These are phyloP conservation scores for Phytophthora pini DNA, from an alignment of 352 stramenopile species.

Conservation along the genomic window DNA sequence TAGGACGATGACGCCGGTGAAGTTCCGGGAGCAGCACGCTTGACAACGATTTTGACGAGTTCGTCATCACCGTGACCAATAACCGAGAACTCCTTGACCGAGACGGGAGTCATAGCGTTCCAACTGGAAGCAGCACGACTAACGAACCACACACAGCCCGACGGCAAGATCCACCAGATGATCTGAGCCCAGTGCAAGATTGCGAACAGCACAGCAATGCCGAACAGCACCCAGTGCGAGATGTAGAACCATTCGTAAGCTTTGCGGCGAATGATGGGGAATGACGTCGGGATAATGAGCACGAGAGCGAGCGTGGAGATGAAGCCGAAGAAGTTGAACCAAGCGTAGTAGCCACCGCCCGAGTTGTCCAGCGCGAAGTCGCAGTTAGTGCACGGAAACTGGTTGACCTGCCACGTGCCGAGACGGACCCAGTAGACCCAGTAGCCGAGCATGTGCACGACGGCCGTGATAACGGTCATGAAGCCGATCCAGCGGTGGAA, in stretches of 20 bases:
- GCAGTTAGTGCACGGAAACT: constrained; percentile 59
- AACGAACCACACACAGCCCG: constrained; percentile 61
- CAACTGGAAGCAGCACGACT: constrained; percentile 52
- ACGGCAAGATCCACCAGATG: constrained; percentile 64
- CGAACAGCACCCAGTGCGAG: constrained; percentile 63
- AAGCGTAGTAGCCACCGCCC: constrained; percentile 58
- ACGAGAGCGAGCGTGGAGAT: constrained; percentile 54
- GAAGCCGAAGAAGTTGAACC: constrained; percentile 69
- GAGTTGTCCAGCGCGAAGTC: constrained; percentile 50
- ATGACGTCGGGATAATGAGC: constrained; percentile 62
- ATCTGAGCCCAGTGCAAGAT: constrained; percentile 69
- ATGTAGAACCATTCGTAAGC: constrained; percentile 70
- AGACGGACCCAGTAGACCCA: constrained; percentile 55
- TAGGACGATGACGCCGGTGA: constrained; percentile 36
- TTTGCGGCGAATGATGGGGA: constrained; percentile 59
- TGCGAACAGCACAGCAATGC: constrained; percentile 57
- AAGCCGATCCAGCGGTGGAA: constrained; percentile 72
- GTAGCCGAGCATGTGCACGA: constrained; percentile 60
- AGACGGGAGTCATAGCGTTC: constrained; percentile 52
- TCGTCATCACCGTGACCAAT: constrained; percentile 40
- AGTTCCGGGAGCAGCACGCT: constrained; percentile 39
- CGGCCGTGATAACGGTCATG: constrained; percentile 54
- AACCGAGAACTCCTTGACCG: constrained; percentile 41
- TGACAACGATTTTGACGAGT: constrained; percentile 60
- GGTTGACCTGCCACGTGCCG: constrained; percentile 49